These are phyloP conservation scores for Plasmodium chabaudi DNA, from an alignment of 169 alveolate species.

Conservation along the genomic window DNA sequence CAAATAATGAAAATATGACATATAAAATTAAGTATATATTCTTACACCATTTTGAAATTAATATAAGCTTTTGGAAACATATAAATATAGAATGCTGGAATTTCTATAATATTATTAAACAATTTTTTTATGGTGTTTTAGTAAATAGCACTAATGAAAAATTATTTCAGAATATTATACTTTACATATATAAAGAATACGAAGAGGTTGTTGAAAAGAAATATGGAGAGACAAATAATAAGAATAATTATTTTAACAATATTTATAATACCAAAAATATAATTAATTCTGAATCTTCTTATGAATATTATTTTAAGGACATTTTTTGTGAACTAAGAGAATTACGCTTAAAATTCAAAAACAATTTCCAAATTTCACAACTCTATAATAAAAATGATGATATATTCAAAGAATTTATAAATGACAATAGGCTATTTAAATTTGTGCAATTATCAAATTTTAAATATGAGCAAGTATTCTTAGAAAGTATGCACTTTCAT, in stretches of 20 bases:
- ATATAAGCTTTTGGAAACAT: conserved; percentile 33
- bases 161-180: conserved; percentile 42
- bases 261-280: not conserved
- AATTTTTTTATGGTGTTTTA: conserved; percentile 20
- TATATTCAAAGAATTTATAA: conserved; percentile 41
- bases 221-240: not conserved
- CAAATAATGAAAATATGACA: not conserved
- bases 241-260: not conserved
- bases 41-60: conserved; percentile 34
- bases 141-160: conserved; percentile 14
- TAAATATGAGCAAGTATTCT: conserved; percentile 29
- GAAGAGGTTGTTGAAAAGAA: conserved; percentile 14
- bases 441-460: conserved; percentile 32
- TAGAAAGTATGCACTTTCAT: conserved; percentile 55
- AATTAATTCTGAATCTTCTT: not conserved
- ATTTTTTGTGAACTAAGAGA: conserved; percentile 34
- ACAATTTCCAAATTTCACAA: conserved; percentile 35
- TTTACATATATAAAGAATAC: conserved; percentile 51
- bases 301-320: conserved; percentile 16
- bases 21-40: conserved; percentile 17
- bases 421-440: conserved; percentile 22
- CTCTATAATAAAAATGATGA: conserved; percentile 39
- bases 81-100: conserved; percentile 55
- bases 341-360: conserved; percentile 46
- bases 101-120: conserved; percentile 45